These are phyloP conservation scores for Penicillium corylophilum DNA, from an alignment of 2,329 filamentous ascomycete genomes.

Conservation along the genomic window DNA sequence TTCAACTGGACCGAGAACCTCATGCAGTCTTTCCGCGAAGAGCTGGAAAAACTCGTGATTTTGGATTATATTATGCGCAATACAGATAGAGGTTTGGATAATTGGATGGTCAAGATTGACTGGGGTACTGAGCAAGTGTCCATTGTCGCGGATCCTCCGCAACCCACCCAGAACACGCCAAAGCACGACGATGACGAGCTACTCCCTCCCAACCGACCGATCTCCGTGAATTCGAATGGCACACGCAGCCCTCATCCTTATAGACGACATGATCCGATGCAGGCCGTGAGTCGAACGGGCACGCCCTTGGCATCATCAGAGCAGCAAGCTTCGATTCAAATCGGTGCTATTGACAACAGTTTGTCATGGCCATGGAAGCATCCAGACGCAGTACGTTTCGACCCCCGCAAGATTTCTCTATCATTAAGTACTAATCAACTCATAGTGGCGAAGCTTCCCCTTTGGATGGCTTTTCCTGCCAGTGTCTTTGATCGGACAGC, in stretches of 20 bases:
- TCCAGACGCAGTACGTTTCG: conserved; percentile 70
- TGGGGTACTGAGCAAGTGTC: conserved; percentile 78
- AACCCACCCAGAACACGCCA: conserved; percentile 52
- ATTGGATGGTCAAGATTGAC: conserved; percentile 99
- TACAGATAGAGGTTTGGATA: conserved; percentile 92
- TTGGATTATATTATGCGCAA: conserved; percentile 99
- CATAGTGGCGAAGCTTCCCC: conserved; percentile 77
- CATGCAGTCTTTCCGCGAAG: conserved; percentile 89
- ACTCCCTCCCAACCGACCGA: conserved; percentile 60
- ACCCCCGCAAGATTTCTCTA: background rate
- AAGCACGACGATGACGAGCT: conserved; percentile 47
- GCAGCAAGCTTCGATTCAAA: conserved; percentile 61
- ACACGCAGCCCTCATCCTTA: conserved; percentile 62
- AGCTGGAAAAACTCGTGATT: conserved; percentile 95
- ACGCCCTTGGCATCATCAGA: conserved; percentile 51
- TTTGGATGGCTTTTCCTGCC: conserved; percentile 98
- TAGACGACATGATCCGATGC: conserved; percentile 79
- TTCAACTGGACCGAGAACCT: conserved; percentile 86
- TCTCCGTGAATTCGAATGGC: conserved; percentile 52
- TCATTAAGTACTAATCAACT: conserved; percentile 34
- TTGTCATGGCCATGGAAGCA: conserved; percentile 99
- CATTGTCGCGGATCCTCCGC: conserved; percentile 81
- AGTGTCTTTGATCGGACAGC: conserved; percentile 91
- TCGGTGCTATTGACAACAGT: conserved; percentile 97
- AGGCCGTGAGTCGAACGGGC: conserved; percentile 60